These are phyloP conservation scores for Talaromyces trachyspermus DNA, from an alignment of 495 filamentous ascomycete genomes.

Conservation along the genomic window DNA sequence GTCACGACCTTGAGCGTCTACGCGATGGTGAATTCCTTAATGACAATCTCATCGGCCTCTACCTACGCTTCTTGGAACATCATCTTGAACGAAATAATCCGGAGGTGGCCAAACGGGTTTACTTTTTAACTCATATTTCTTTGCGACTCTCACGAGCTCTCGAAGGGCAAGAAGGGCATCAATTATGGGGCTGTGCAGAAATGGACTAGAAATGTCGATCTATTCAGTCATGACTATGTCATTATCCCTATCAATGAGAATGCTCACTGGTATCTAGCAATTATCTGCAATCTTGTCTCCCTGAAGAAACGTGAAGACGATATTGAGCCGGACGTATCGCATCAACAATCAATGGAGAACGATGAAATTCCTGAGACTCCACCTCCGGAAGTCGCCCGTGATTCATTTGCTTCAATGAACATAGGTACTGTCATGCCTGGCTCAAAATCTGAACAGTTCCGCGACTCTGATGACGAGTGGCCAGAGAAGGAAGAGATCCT, in stretches of 20 bases:
- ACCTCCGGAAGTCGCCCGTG: slow-evolving; percentile 17
- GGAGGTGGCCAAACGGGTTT: slow-evolving; percentile 56
- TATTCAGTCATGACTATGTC: slow-evolving; percentile 82
- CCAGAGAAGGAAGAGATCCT: slow-evolving; percentile 21
- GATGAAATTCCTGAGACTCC: slow-evolving; percentile 32
- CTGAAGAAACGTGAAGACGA: slow-evolving; percentile 25
- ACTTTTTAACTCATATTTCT: slow-evolving; percentile 95
- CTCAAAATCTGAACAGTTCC: not conserved
- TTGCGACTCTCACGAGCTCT: slow-evolving; percentile 57
- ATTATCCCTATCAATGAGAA: slow-evolving; percentile 86
- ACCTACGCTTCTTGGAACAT: slow-evolving; percentile 68
- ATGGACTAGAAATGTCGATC: slow-evolving; percentile 82
- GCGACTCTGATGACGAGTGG: slow-evolving; percentile 17
- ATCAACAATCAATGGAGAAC: not conserved
- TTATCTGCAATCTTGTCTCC: slow-evolving; percentile 80
- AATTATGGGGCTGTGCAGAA: slow-evolving; percentile 77
- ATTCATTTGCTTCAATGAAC: slow-evolving; percentile 22
- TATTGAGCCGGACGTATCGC: slow-evolving; percentile 9
- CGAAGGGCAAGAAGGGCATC: slow-evolving; percentile 50
- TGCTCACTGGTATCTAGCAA: slow-evolving; percentile 89
- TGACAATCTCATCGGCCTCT: slow-evolving; percentile 85
- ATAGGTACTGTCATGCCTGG: slow-evolving; percentile 9
- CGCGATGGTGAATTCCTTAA: slow-evolving; percentile 85
- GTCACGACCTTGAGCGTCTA: slow-evolving; percentile 69
- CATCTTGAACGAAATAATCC: slow-evolving; percentile 47